Evolutionary conservation across 208 protist species (phyloP), one percentile per base, ranked within the genome.

Genomic region (Crithidia sp.): DNA sequence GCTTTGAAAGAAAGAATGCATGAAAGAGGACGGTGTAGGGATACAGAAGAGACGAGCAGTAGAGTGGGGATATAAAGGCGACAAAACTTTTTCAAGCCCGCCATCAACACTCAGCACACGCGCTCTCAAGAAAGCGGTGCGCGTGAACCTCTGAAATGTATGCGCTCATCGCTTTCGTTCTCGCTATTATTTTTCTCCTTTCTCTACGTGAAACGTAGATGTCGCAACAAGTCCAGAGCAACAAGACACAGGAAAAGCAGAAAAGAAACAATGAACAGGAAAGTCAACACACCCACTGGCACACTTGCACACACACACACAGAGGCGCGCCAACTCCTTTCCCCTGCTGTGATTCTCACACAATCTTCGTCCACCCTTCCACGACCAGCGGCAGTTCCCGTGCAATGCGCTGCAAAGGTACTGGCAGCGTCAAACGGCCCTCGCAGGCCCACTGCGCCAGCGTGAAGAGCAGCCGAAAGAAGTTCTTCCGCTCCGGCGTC

Each of bases 361-460:
- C 40, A 2, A 68, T 28, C 50, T 57, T 67, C 39, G 67, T 59
- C 74, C 74, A 82, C 10, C 47, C 70, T 49, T 82, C 55, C 7
- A 77, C 81, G 43, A 92, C 69, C 3, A 55, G 13, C 2, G 89
- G 89, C 14, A 94, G 73, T 44, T 92, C 86, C 9, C 62, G 72
- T 5, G 82, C 83, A 37, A 94, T 60, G 16, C 55, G 53, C 36
- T 77, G 81, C 19, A 74, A 40, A 0, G 54, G 47, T 6, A 39
- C 8, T 3, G 59, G 19, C 10, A 92, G 43, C 12, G 28, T 19
- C 2, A 74, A 47, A 39, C 69, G 71, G 0, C 79, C 81, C 68
- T 90, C 86, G 37, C 80, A 81, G 12, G 72, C 75, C 71, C 82
- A 76, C 75, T 86, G 76, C 36, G 83, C 80, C 17, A 94, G 75